Percentiles rank a stretch among this genome's conserved stretches.
These are phyloP conservation scores for Astrephomene gubernaculifera DNA, from an alignment of 139 green algal genomes.

Conservation along the genomic window DNA sequence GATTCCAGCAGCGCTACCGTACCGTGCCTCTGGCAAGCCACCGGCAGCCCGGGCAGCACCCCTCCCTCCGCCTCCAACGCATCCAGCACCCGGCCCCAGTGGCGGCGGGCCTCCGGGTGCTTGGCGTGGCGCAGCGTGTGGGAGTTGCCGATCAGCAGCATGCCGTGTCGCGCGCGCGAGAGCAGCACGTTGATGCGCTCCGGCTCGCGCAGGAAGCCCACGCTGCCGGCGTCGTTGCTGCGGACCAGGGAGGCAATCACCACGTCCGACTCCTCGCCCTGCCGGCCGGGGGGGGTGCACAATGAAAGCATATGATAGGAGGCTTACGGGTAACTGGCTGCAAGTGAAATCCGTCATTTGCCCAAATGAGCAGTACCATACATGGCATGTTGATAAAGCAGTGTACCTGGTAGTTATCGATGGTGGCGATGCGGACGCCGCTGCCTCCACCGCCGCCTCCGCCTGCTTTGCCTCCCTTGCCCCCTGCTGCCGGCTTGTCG, in stretches of 20 bases:
- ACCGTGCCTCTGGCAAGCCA: constrained; percentile 67
- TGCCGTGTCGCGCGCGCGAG: constrained; percentile 75
- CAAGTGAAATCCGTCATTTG: no score
- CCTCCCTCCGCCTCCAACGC: constrained; percentile 32
- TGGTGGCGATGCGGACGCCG: constrained; percentile 73
- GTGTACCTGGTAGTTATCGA: constrained; percentile 84
- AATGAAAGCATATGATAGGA: not conserved
- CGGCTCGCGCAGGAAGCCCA: constrained; percentile 78
- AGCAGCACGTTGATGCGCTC: constrained; percentile 89
- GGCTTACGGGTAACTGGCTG: no score
- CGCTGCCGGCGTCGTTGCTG: constrained; percentile 72
- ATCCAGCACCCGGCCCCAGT: constrained; percentile 53
- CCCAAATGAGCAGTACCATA: no score
- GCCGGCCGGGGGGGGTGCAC: not conserved
- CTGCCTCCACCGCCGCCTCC: not conserved
- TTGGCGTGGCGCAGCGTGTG: constrained; percentile 56
- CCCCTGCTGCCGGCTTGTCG: not conserved
- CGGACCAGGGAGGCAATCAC: constrained; percentile 80
- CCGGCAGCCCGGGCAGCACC: constrained; percentile 56
- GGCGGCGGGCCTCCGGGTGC: constrained; percentile 42
- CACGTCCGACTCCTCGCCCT: constrained; percentile 83
- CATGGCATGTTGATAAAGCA: no score
- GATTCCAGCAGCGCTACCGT: not conserved
- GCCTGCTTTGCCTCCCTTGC: not conserved
- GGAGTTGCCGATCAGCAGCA: constrained; percentile 82